Evolutionary conservation across 352 stramenopile species (phyloP).

Genomic region (Phytopythium aichiense): DNA sequence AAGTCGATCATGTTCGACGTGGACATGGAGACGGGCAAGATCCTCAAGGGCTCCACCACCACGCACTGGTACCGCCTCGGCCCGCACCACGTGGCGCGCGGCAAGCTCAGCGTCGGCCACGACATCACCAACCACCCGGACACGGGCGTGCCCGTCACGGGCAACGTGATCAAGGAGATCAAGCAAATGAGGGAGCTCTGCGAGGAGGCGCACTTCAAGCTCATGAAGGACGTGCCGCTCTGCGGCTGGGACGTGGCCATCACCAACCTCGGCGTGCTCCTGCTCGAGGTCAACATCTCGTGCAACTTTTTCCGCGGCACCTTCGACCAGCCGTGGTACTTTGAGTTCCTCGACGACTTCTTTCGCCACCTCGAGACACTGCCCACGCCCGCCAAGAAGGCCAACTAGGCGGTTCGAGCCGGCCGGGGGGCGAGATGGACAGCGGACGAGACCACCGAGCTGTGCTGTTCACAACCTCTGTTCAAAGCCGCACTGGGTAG

Average conservation of each 20-base stretch:
- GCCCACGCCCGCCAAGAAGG: slow-evolving; percentile 39
- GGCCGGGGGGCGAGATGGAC: too few species aligned
- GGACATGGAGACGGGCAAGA: slow-evolving; percentile 91
- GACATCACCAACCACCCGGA: slow-evolving; percentile 89
- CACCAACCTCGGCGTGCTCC: slow-evolving; percentile 85
- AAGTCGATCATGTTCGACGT: slow-evolving; percentile 98
- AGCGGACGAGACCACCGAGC: too few species aligned
- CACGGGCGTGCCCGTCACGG: slow-evolving; percentile 83
- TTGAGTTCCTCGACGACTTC: slow-evolving; percentile 84
- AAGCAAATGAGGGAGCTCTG: slow-evolving; percentile 81
- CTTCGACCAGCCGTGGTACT: slow-evolving; percentile 88
- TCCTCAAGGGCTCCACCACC: slow-evolving; percentile 95
- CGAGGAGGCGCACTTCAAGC: slow-evolving; percentile 83
- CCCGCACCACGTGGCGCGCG: slow-evolving; percentile 59
- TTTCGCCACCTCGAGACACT: slow-evolving; percentile 70
- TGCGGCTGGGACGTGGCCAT: slow-evolving; percentile 93
- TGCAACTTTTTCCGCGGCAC: slow-evolving; percentile 94
- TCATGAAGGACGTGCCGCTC: slow-evolving; percentile 91
- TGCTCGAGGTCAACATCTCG: slow-evolving; percentile 91
- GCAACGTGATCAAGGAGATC: slow-evolving; percentile 87
- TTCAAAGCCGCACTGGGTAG: too few species aligned
- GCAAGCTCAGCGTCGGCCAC: slow-evolving; percentile 80
- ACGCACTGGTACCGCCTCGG: slow-evolving; percentile 95
- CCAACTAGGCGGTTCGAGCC: slow-evolving; percentile 13
- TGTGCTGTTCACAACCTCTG: too few species aligned